These are phyloP conservation scores for Tuber aestivum DNA, from an alignment of 495 filamentous ascomycete species.

Conservation along the genomic window DNA sequence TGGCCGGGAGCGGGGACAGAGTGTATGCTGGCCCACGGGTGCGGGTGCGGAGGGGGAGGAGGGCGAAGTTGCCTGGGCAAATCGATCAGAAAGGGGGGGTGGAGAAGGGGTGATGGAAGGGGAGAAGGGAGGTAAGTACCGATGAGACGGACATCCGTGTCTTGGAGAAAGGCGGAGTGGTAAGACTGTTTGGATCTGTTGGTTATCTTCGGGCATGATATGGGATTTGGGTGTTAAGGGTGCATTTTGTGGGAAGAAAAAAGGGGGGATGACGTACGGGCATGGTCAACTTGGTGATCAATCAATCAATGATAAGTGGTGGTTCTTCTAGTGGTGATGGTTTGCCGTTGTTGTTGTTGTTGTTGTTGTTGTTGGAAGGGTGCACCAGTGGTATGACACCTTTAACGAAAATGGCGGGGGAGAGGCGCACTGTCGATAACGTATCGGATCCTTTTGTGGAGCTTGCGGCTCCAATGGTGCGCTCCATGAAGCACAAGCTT, in stretches of 20 bases:
- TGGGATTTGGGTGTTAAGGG: background rate
- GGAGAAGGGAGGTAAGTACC: constrained; percentile 25
- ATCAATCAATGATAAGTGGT: background rate
- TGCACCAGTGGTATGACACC: background rate
- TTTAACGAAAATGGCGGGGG: background rate
- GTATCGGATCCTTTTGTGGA: background rate
- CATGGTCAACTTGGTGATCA: background rate
- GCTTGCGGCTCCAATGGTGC: background rate
- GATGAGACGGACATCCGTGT: constrained; percentile 41
- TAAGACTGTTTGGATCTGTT: constrained; percentile 33
- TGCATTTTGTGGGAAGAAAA: background rate
- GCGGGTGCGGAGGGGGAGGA: constrained; percentile 86
- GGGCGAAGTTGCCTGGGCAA: constrained; percentile 74
- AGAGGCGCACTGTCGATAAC: background rate
- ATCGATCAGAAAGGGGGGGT: constrained; percentile 10
- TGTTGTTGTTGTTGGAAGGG: background rate
- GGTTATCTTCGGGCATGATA: constrained; percentile 4
- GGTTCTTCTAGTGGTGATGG: background rate
- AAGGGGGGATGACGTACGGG: background rate
- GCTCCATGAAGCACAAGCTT: background rate
- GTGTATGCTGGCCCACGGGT: constrained; percentile 88
- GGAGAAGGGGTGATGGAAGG: too few relatives aligned
- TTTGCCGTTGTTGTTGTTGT: background rate
- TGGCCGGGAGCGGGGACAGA: constrained; percentile 63
- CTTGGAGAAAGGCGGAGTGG: constrained; percentile 42